A percentile compares a stretch with the other conserved stretches of the same genome.
Conservation (phyloP, 2,329 filamentous ascomycete genomes). For the Venturia aucupariae region DNA sequence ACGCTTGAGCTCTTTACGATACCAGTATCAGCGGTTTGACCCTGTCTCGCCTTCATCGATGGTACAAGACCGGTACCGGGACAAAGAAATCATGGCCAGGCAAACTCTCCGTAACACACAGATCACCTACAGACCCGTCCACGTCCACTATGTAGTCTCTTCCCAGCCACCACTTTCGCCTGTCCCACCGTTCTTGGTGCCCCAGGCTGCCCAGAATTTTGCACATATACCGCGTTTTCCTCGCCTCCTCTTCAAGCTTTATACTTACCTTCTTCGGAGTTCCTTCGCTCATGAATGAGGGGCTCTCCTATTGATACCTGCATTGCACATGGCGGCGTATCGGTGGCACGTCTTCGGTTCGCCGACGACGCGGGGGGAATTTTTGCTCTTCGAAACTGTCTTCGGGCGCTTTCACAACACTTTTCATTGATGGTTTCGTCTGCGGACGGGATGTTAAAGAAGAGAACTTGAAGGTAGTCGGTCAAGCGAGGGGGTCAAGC, state of each 20-base stretch:
- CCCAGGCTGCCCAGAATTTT: too few species aligned
- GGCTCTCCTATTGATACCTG: constrained; percentile 9
- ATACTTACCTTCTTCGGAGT: constrained; percentile 16
- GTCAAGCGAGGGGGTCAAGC: too few species aligned
- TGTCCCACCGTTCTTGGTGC: too few species aligned
- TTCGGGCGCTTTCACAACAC: constrained; percentile 15
- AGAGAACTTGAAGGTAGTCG: constrained; percentile 20
- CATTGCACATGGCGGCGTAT: constrained; percentile 13
- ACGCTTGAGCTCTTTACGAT: too few species aligned
- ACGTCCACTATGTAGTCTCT: too few species aligned
- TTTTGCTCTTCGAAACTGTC: constrained; percentile 34
- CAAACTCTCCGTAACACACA: too few species aligned
- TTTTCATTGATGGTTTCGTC: constrained; percentile 36
- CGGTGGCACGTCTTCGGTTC: constrained; percentile 32
- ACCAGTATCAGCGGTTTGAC: too few species aligned
- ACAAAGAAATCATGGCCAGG: too few species aligned
- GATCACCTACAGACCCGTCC: too few species aligned
- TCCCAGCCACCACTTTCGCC: too few species aligned
- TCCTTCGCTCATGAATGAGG: constrained; percentile 15
- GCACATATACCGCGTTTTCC: neutral
- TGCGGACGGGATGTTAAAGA: constrained; percentile 28
- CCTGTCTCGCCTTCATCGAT: too few species aligned
- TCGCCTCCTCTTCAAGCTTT: neutral
- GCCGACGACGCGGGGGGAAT: constrained; percentile 36
- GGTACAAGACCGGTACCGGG: too few species aligned